These are phyloP conservation scores for Stephanodiscus triporus DNA, from an alignment of 108 stramenopile genomes.

Conservation along the genomic window DNA sequence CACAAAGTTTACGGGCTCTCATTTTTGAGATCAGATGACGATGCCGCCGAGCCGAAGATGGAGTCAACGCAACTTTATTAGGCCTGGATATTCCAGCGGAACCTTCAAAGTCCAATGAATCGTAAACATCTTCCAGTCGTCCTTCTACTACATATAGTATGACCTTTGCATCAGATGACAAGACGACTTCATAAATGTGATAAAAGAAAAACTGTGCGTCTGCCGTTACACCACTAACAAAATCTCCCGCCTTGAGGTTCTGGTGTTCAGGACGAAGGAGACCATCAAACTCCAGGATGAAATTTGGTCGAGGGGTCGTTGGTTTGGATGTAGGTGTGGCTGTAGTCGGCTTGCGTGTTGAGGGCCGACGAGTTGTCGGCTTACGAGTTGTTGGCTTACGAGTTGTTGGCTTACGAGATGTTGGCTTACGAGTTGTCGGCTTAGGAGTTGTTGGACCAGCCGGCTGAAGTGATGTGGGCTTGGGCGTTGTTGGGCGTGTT, in stretches of 20 bases:
- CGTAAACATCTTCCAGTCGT: conserved; percentile 10
- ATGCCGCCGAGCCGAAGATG: not conserved
- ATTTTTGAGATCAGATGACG: not conserved
- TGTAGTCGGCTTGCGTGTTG: conserved; percentile 7
- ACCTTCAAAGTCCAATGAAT: conserved; percentile 5
- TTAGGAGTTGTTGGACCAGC: not conserved
- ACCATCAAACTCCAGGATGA: conserved; percentile 5
- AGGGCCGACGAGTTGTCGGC: not conserved
- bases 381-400: not conserved
- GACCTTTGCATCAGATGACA: not conserved
- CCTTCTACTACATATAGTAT: not conserved
- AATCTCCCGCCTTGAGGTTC: conserved; percentile 12
- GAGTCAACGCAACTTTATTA: conserved; percentile 1
- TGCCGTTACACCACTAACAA: conserved; percentile 1
- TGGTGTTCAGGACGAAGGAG: conserved; percentile 7
- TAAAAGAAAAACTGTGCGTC: not conserved
- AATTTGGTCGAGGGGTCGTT: not conserved
- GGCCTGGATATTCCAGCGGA: conserved; percentile 9
- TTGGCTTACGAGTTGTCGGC: not conserved
- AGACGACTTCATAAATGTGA: not conserved
- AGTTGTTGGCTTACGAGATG: not conserved
- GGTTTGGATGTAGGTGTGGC: not conserved
- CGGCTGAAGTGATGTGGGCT: too few species aligned
- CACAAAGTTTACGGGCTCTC: not conserved
- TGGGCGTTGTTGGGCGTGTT: too few species aligned